Evolutionary conservation across 805 yeast genomes (phyloP).

Genomic region (Zygoascus biomembranicola): DNA sequence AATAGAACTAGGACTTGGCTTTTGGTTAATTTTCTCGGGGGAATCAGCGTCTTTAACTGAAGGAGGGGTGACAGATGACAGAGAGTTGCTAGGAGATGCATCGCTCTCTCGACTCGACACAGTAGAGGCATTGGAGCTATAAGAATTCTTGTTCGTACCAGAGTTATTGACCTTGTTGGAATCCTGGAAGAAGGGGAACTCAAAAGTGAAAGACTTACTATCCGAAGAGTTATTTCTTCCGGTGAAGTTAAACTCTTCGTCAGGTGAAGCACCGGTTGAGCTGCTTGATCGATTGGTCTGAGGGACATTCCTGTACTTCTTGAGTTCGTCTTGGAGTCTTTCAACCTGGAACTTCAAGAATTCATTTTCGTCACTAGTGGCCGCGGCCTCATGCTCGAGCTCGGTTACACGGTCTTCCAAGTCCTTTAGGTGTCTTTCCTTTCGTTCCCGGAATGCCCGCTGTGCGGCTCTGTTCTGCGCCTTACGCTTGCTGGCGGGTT

Average conservation of each 20-base stretch:
- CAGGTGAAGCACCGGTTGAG: not conserved
- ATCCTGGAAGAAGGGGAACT: constrained; percentile 44
- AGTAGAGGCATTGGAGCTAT: not conserved
- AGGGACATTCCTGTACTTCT: constrained; percentile 33
- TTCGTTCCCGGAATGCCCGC: constrained; percentile 90
- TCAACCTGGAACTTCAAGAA: constrained; percentile 69
- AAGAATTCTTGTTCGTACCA: not conserved
- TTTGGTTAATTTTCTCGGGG: not conserved
- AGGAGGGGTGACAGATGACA: not conserved
- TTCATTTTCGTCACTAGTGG: constrained; percentile 63
- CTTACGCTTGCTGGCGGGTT: constrained; percentile 81
- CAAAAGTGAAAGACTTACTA: constrained; percentile 33
- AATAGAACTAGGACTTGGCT: not conserved
- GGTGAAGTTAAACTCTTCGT: not conserved
- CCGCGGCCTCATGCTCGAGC: constrained; percentile 64
- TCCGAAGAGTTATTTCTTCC: not conserved
- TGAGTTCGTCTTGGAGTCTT: constrained; percentile 61
- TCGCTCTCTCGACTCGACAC: not conserved
- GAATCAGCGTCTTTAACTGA: not conserved
- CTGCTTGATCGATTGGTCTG: not conserved
- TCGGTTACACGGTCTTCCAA: constrained; percentile 67
- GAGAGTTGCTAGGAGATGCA: not conserved
- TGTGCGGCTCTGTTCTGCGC: constrained; percentile 99
- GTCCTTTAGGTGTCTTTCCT: constrained; percentile 78
- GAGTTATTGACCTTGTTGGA: not conserved